Evolutionary conservation across 2,329 filamentous ascomycete species (phyloP), one percentile per base, ranked within the genome.

Genomic region (Aspergillus uvarum): DNA sequence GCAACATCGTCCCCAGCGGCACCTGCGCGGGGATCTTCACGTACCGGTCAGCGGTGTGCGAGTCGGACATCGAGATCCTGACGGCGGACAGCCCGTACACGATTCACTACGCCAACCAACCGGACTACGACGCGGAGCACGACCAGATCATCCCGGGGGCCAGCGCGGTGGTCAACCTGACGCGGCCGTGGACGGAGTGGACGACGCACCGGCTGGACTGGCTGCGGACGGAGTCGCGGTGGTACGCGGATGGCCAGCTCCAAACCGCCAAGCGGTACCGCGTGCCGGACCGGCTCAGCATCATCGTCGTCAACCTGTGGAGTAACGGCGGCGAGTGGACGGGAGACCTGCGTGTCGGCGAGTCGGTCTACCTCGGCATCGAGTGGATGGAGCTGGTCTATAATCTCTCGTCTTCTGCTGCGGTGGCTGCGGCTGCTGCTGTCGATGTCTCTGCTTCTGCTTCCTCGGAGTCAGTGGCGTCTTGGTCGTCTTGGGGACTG

Each of bases 51-150:
- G 73, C 77, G 52, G 71, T 64, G 31, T 80, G 80, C 64, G 82
- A 84, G 66, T 80, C 79, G 0, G 82, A 84, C 62, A 80, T 84
- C 61, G 82, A 84, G 69, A 81, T 84, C 60, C 70, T 83, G 11
- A 84, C 82, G 1, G 68, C 73, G 5, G 81, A 83, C 56, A 75
- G 79, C 1, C 71, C 68, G 1, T 70, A 74, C 58, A 75, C 73
- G 4, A 75, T 82, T 4, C 78, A 77, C 35, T 78, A 77, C 51
- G 71, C 75, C 16, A 79, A 79, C 56, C 78, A 79, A 59, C 77
- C 77, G 2, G 76, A 77, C 59, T 78, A 77, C 58, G 73, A 78
- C 58, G 67, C 72, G 2, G 42, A 65, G 32, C 70, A 67, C 1
- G 74, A 76, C 48, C 51, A 59, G 4, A 65, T 68, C 38, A 74